Evolutionary conservation across 1,284 basidiomycete genomes (phyloP), one percentile per base, ranked within the genome.

Genomic region (Moesziomyces globuligerus): DNA sequence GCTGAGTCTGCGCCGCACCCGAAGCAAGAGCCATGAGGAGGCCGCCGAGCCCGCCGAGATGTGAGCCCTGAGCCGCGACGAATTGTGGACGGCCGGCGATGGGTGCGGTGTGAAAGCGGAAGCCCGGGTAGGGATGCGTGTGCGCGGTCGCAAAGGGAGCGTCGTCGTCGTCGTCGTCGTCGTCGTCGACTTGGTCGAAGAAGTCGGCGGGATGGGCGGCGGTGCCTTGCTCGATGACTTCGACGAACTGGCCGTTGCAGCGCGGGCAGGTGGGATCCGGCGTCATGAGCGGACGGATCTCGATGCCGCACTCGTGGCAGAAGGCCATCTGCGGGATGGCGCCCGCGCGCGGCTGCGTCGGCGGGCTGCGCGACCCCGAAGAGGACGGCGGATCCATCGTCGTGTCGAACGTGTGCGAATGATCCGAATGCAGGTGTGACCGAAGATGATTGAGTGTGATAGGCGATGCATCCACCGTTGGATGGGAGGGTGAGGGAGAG

Each of bases 161-260:
- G 18, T 40, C 42, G n/a, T n/a, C 36, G 6, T 54, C 38, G 11
- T 48, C 46, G 18, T 48, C 46, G 18, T 45, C 20, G n/a, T 46
- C 38, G 9, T 39, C 49, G 29, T 54, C 49, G 4, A 37, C 48
- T 17, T 48, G 10, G 17, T 34, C 43, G 25, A 48, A 26, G 15
- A 52, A 39, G 20, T 48, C 45, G 13, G 18, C 25, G 15, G 51
- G 46, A 32, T 46, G 39, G 11, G 25, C 15, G n/a, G 34, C 32
- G 3, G 57, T 32, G 13, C 21, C 42, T 17, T 70, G 44, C 15
- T 72, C 62, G 37, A 72, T 68, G 49, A 68, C 55, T 44, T 79
- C 77, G 46, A 79, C 68, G 40, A 79, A 79, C 26, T 56, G 54
- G 15, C 75, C 74, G 42, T 71, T 70, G 64, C 77, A 79, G 20